Percentiles rank a stretch among this genome's conserved stretches.
phyloP scores from a whole-genome alignment of 1,284 basidiomycete genomes.

The Cryptococcus sp. region DNA sequence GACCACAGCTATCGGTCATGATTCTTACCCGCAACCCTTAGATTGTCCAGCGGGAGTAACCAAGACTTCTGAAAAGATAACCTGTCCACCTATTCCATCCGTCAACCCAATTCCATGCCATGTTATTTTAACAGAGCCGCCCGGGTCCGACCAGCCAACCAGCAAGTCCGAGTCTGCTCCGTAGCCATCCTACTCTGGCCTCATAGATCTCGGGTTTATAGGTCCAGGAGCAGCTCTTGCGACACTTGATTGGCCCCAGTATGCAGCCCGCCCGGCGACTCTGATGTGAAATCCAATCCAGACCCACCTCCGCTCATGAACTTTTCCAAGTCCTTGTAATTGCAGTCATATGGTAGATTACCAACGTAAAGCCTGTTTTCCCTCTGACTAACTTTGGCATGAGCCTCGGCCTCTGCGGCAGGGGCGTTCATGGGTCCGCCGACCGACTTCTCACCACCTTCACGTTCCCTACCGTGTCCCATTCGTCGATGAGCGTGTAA shows the following conservation, averaged over 20 bases:
- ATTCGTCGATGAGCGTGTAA: not conserved
- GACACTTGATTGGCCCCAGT: no score
- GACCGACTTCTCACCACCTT: constrained; percentile 54
- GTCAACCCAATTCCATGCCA: constrained; percentile 17
- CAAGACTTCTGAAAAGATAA: constrained; percentile 97
- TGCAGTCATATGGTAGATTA: constrained; percentile 95
- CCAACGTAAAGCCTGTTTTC: constrained; percentile 98
- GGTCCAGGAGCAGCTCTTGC: no score
- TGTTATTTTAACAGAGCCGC: no score
- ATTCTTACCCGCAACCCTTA: constrained; percentile 92
- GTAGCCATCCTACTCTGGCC: no score
- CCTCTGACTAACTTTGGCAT: constrained; percentile 88
- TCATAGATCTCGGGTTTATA: no score
- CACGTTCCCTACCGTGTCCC: constrained; percentile 6
- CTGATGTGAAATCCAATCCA: constrained; percentile 36
- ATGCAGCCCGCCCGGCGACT: no score
- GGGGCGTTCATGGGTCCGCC: constrained; percentile 89
- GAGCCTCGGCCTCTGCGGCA: constrained; percentile 79
- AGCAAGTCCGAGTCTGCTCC: no score
- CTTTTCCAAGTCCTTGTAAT: constrained; percentile 94
- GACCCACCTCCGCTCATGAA: constrained; percentile 98
- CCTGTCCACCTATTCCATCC: constrained; percentile 69
- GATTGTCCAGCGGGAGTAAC: constrained; percentile 92
- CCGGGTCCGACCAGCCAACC: no score
- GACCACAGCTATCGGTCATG: not conserved